Evolutionary conservation across 495 filamentous ascomycete species (phyloP).

Genomic region (Aspergillus heteromorphus): DNA sequence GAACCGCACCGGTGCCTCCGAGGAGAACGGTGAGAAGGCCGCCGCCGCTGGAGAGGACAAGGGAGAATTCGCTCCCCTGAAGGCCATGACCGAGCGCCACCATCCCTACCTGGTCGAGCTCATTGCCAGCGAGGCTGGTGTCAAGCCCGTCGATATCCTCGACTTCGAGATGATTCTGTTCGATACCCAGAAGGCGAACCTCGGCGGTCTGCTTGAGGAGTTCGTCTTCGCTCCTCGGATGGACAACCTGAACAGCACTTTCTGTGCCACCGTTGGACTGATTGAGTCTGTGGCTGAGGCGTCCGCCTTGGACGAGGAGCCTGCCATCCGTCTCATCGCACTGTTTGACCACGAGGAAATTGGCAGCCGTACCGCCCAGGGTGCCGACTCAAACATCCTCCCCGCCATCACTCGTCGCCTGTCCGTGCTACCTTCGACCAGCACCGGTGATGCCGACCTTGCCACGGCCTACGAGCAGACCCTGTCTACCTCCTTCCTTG

Average conservation of each 20-base stretch:
- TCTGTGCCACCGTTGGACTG: slow-evolving; percentile 75
- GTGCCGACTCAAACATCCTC: slow-evolving; percentile 86
- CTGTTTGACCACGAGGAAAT: slow-evolving; percentile 99
- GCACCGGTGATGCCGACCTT: slow-evolving; percentile 45
- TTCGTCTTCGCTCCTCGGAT: slow-evolving; percentile 89
- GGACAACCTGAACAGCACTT: slow-evolving; percentile 94
- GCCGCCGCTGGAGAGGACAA: slow-evolving; percentile 37
- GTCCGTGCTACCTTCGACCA: slow-evolving; percentile 61
- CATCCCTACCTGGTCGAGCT: slow-evolving; percentile 81
- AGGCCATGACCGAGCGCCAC: slow-evolving; percentile 75
- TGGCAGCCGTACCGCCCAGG: slow-evolving; percentile 84
- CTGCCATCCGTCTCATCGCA: slow-evolving; percentile 78
- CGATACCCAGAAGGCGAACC: slow-evolving; percentile 83
- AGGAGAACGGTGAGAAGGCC: slow-evolving; percentile 31
- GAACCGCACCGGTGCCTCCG: slow-evolving; percentile 57
- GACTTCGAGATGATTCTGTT: slow-evolving; percentile 97
- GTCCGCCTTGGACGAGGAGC: slow-evolving; percentile 63
- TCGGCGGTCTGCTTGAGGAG: slow-evolving; percentile 89
- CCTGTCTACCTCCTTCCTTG: slow-evolving; percentile 82
- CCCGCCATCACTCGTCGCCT: slow-evolving; percentile 84
- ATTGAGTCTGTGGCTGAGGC: slow-evolving; percentile 68
- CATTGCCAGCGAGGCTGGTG: slow-evolving; percentile 74
- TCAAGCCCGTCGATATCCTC: slow-evolving; percentile 62
- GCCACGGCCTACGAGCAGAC: slow-evolving; percentile 90
- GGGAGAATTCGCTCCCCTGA: slow-evolving; percentile 60